Evolutionary conservation across 306 rosid genomes (phyloP).

Genomic region (Abrus precatorius): DNA sequence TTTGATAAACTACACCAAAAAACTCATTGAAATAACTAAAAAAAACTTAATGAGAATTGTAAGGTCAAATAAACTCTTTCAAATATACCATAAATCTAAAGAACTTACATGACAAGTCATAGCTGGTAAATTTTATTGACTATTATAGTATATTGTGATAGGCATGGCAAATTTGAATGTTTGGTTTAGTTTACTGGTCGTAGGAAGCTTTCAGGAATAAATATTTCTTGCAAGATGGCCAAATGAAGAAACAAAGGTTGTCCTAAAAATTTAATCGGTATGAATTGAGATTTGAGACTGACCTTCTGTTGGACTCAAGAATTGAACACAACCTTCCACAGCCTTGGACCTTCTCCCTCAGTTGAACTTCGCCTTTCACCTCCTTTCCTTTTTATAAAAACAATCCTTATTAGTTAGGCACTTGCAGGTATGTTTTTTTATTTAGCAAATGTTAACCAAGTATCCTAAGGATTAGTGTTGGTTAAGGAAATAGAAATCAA

Average conservation of each 20-base stretch:
- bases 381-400: neutral
- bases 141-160: neutral
- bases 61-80: no score
- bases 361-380: neutral
- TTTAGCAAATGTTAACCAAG: neutral
- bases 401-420: neutral
- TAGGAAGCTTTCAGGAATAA: conserved; percentile 18
- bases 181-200: conserved; percentile 28
- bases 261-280: neutral
- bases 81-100: neutral
- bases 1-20: no score
- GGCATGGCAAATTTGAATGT: conserved; percentile 1
- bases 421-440: neutral
- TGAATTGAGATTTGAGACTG: neutral
- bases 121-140: conserved; percentile 27
- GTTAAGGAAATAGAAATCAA: neutral
- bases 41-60: no score
- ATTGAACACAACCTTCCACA: neutral
- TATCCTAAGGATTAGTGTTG: neutral
- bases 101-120: neutral
- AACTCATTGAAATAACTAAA: no score
- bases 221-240: neutral
- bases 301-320: neutral
- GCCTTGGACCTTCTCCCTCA: neutral
- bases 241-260: conserved; percentile 8